A percentile compares a stretch with the other conserved stretches of the same genome.
Evolutionary conservation across 2,329 filamentous ascomycete species (phyloP).

Genomic region (Trichophyton benhamiae): DNA sequence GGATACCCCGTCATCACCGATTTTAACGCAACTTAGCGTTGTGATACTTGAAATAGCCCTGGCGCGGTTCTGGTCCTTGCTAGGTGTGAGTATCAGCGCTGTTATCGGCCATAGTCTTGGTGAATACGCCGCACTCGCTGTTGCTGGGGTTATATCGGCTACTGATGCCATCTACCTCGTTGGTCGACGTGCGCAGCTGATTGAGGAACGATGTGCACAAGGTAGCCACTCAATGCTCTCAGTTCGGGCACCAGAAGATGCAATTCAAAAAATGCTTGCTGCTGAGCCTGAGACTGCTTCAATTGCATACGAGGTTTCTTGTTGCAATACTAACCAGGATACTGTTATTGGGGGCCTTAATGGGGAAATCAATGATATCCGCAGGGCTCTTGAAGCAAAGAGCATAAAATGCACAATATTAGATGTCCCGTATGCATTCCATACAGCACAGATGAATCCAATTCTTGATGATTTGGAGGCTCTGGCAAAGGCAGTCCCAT

Average conservation of each 20-base stretch:
- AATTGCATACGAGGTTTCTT: background rate
- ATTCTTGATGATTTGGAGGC: background rate
- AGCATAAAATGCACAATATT: conserved; percentile 32
- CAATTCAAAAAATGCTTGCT: background rate
- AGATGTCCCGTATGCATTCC: conserved; percentile 56
- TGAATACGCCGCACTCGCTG: conserved; percentile 17
- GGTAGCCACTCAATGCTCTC: conserved; percentile 57
- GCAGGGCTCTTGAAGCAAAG: conserved; percentile 31
- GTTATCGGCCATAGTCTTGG: conserved; percentile 14
- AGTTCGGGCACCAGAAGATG: conserved; percentile 22
- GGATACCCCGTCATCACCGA: conserved; percentile 1
- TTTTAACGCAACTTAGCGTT: conserved; percentile 25
- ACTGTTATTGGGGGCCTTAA: conserved; percentile 17
- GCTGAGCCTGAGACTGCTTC: background rate
- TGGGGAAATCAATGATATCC: conserved; percentile 21
- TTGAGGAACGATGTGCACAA: conserved; percentile 34
- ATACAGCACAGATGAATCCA: conserved; percentile 46
- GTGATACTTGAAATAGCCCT: conserved; percentile 34
- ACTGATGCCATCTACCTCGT: conserved; percentile 23
- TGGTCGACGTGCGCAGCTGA: conserved; percentile 21
- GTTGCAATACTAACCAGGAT: conserved; percentile 10
- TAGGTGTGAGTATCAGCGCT: conserved; percentile 6
- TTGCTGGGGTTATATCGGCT: conserved; percentile 22
- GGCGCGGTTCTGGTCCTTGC: conserved; percentile 29
- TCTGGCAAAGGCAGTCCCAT: conserved; percentile 41